These are phyloP conservation scores for Cairneyella variabilis DNA, from an alignment of 495 filamentous ascomycete genomes.

Conservation along the genomic window DNA sequence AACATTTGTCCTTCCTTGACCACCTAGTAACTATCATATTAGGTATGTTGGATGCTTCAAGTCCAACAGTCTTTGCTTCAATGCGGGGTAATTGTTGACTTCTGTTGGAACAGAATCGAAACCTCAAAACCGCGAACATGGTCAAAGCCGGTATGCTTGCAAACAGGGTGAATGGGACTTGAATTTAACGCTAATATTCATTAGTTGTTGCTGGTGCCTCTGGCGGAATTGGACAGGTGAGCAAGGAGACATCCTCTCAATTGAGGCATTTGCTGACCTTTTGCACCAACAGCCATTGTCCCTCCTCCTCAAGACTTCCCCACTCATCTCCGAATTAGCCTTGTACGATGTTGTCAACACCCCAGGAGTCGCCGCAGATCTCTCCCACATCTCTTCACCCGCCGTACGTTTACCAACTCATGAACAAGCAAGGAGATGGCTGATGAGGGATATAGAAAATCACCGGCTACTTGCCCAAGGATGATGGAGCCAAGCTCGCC, in stretches of 20 bases:
- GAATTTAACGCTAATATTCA: slow-evolving; percentile 29
- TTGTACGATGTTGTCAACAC: slow-evolving; percentile 99
- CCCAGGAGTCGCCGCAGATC: slow-evolving; percentile 89
- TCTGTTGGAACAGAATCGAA: slow-evolving; percentile 5
- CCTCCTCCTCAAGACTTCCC: slow-evolving; percentile 84
- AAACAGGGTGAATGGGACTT: neutral
- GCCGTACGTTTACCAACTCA: slow-evolving; percentile 63
- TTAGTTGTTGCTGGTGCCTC: slow-evolving; percentile 92
- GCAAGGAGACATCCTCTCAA: slow-evolving; percentile 9
- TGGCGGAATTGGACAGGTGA: slow-evolving; percentile 97
- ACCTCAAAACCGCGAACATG: slow-evolving; percentile 52
- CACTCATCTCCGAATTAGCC: slow-evolving; percentile 82
- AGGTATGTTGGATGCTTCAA: slow-evolving; percentile 16
- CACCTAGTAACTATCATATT: slow-evolving; percentile 21
- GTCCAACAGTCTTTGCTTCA: slow-evolving; percentile 6
- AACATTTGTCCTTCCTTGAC: slow-evolving; percentile 14
- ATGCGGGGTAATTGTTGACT: slow-evolving; percentile 25
- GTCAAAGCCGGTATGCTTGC: slow-evolving; percentile 75
- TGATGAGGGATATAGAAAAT: slow-evolving; percentile 64
- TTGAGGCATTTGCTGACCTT: slow-evolving; percentile 28
- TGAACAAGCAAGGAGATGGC: slow-evolving; percentile 15
- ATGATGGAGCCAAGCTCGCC: slow-evolving; percentile 84
- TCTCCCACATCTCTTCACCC: slow-evolving; percentile 92
- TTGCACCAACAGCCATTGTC: slow-evolving; percentile 73
- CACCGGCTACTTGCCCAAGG: slow-evolving; percentile 80